These are phyloP conservation scores for Ogataea ganodermae DNA, from an alignment of 805 yeast genomes.

Conservation along the genomic window DNA sequence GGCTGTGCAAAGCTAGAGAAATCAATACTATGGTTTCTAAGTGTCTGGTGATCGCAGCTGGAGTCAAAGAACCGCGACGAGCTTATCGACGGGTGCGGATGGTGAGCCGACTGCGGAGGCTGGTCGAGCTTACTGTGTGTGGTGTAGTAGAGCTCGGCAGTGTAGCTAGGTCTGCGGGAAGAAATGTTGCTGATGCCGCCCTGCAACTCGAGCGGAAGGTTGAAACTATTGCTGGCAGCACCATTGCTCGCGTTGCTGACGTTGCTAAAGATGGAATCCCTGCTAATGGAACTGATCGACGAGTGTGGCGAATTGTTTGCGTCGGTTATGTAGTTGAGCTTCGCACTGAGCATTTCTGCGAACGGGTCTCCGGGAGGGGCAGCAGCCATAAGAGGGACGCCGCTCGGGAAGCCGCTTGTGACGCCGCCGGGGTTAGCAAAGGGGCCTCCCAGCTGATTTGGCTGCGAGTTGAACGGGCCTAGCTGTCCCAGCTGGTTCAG, in stretches of 20 bases:
- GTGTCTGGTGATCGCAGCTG: conserved; percentile 6
- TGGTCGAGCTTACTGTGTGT: conserved; percentile 26
- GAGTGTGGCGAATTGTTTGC: conserved; percentile 32
- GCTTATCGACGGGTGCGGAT: conserved; percentile 13
- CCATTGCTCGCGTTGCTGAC: conserved; percentile 16
- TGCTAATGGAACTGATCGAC: conserved; percentile 33
- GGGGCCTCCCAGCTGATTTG: too few relatives aligned
- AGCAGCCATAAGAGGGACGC: too few relatives aligned
- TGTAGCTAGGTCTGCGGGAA: conserved; percentile 72
- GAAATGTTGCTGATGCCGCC: conserved; percentile 64
- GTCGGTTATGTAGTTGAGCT: conserved; percentile 20
- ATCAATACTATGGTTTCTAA: conserved; percentile 24
- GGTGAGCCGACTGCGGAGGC: conserved; percentile 21
- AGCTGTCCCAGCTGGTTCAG: neutral
- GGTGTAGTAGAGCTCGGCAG: conserved; percentile 61
- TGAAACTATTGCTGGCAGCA: conserved; percentile 33
- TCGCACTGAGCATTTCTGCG: conserved; percentile 23
- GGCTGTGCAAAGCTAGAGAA: neutral
- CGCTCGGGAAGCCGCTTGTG: too few relatives aligned
- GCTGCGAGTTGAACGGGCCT: neutral
- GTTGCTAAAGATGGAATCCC: conserved; percentile 28
- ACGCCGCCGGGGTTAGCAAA: too few relatives aligned
- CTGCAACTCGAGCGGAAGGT: conserved; percentile 59
- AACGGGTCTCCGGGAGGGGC: conserved; percentile 18
- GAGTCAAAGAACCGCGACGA: conserved; percentile 26